Percentiles rank a stretch among this genome's conserved stretches.
phyloP scores from a whole-genome alignment of 2,329 filamentous ascomycete genomes.

The Westerdykella ornata region DNA sequence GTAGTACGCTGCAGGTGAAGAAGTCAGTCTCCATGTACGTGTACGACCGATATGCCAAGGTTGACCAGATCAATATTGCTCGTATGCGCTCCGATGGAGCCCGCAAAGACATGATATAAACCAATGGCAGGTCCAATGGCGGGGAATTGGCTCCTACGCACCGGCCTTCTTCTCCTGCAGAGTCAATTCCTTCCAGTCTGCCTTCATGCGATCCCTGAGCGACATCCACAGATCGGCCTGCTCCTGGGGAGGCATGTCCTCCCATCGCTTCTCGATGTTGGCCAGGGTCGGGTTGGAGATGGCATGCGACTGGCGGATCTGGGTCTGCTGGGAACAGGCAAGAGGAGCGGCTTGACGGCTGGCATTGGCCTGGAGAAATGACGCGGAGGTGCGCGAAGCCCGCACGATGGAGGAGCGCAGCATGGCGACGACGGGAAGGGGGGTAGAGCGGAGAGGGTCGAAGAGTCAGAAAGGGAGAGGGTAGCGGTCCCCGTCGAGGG shows the following conservation, averaged over 20 bases:
- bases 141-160: slow-evolving; percentile 51
- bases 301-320: slow-evolving; percentile 68
- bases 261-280: slow-evolving; percentile 99
- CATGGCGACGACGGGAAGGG: slow-evolving; percentile 26
- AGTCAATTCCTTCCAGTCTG: slow-evolving; percentile 91
- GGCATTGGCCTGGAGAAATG: slow-evolving; percentile 30
- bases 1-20: slow-evolving; percentile 76
- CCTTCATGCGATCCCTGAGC: slow-evolving; percentile 97
- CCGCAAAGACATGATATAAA: neutral
- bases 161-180: slow-evolving; percentile 98
- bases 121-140: neutral
- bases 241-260: slow-evolving; percentile 94
- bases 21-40: neutral
- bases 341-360: slow-evolving; percentile 33
- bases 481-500: slow-evolving; percentile 31
- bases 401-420: slow-evolving; percentile 37
- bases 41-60: neutral
- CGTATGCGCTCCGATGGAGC: neutral
- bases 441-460: slow-evolving; percentile 35
- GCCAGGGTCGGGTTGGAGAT: slow-evolving; percentile 96
- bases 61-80: neutral
- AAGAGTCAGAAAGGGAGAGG: slow-evolving; percentile 27
- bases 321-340: slow-evolving; percentile 42
- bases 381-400: slow-evolving; percentile 34
- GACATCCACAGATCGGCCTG: slow-evolving; percentile 99